phyloP scores from a whole-genome alignment of 495 filamentous ascomycete genomes.

The Tuber indicum region DNA sequence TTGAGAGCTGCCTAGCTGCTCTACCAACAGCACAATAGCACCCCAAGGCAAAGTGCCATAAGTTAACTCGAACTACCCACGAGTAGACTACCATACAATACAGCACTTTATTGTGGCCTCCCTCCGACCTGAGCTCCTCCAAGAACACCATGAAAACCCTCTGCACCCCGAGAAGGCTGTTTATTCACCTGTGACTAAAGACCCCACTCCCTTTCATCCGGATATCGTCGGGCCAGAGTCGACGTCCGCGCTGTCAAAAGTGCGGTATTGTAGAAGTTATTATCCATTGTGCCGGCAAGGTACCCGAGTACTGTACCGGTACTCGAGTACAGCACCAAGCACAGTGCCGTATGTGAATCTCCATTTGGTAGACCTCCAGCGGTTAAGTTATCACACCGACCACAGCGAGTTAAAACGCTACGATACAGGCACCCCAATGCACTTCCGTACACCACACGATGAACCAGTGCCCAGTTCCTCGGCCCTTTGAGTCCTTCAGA shows the following conservation, averaged over 20 bases:
- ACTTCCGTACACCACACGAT: not conserved
- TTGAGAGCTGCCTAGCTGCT: not conserved
- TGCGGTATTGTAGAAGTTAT: not conserved
- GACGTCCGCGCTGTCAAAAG: not conserved
- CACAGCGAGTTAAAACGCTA: not conserved
- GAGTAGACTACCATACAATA: not conserved
- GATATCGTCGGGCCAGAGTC: not conserved
- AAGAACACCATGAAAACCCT: not conserved
- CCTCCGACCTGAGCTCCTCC: not conserved
- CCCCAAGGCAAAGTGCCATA: not conserved
- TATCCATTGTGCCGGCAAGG: not conserved
- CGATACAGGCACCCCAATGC: not conserved
- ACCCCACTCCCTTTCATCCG: not conserved
- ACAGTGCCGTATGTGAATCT: not conserved
- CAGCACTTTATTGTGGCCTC: not conserved
- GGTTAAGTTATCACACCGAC: not conserved
- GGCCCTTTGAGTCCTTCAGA: not conserved
- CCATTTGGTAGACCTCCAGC: not conserved
- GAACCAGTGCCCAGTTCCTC: not conserved
- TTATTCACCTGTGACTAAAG: not conserved
- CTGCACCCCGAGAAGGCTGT: not conserved
- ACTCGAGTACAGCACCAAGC: not conserved
- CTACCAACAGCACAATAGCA: not conserved
- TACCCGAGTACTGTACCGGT: not conserved
- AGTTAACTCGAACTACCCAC: not conserved